Evolutionary conservation across 2,329 filamentous ascomycete species (phyloP), one percentile per base, ranked within the genome.

Genomic region (Neoarthrinium moseri): DNA sequence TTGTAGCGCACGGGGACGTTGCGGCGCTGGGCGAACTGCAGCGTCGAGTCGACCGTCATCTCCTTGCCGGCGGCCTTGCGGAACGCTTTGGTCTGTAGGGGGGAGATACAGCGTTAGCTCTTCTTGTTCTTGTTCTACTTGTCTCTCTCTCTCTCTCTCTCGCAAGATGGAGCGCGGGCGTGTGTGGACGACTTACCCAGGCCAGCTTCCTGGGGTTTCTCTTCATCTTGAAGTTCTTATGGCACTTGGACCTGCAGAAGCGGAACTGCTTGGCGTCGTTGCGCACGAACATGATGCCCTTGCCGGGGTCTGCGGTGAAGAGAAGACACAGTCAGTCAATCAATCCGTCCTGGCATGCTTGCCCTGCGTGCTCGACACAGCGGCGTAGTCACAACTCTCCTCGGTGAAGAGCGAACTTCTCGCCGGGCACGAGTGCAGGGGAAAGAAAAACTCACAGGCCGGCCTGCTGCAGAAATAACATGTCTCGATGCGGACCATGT

Each of bases 1-100:
- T 96, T 89, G 83, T 99, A 99, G 65, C 92, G 89, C 51, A 95
- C 83, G 55, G 94, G 94, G 24, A 95, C 83, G 77, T 99, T 96
- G 75, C 94, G 88, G 64, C 90, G 87, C 56, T 90, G 88, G 15
- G 26, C 33, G 72, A 97, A 96, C 63, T 90, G 87, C 50, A 99
- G 84, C 24, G 92, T 96, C 61, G 83, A 87, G 78, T 99, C 94
- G 70, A 97, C 91, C 47, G 89, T 88, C 89, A 95, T 83, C 65
- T 84, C 79, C 74, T 91, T 95, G 73, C 89, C 89, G 47, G 87
- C 86, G 15, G 86, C 82, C 65, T 86, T 86, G 63, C 91, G 87
- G 80, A 91, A 92, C 43, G 89, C 84, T 78, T 96, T 96, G 52
- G 92, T 96, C 94, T n/a, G n/a, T n/a, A n/a, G n/a, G n/a, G n/a